Conservation (phyloP, 805 yeast genomes). For the Candida ovalis region DNA sequence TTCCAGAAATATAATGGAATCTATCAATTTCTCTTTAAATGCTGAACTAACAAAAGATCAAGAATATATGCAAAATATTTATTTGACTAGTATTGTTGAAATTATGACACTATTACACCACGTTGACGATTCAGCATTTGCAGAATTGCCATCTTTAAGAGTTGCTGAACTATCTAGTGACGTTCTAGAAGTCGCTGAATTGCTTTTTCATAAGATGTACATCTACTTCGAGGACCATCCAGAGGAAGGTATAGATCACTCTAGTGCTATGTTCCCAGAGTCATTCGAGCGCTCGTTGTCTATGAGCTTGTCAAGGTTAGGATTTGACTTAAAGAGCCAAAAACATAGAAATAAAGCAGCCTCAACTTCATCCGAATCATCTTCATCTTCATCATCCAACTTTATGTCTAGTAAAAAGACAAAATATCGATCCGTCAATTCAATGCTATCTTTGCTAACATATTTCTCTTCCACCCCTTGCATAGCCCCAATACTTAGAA, state of each 20-base stretch:
- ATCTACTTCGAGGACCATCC: not conserved
- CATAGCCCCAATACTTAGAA: not conserved
- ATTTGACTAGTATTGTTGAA: not conserved
- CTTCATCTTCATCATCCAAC: too few relatives aligned
- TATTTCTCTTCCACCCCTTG: not conserved
- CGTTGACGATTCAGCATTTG: not conserved
- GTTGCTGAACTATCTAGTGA: not conserved
- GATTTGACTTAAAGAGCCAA: too few relatives aligned
- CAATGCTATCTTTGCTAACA: not conserved
- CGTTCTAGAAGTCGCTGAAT: not conserved
- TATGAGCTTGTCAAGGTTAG: not conserved
- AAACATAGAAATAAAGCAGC: too few relatives aligned
- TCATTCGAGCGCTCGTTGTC: not conserved
- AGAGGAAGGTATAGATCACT: not conserved
- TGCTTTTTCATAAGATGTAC: not conserved
- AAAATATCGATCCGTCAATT: not conserved
- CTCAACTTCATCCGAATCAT: not conserved
- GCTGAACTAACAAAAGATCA: not conserved
- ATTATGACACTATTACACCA: not conserved
- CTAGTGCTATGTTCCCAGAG: not conserved
- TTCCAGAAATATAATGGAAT: not conserved
- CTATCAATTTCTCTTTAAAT: not conserved
- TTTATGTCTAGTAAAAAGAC: not conserved
- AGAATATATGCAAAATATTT: not conserved
- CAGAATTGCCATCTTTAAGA: not conserved